Evolutionary conservation across 2,329 filamentous ascomycete genomes (phyloP).

Genomic region (Dendryphion nanum): DNA sequence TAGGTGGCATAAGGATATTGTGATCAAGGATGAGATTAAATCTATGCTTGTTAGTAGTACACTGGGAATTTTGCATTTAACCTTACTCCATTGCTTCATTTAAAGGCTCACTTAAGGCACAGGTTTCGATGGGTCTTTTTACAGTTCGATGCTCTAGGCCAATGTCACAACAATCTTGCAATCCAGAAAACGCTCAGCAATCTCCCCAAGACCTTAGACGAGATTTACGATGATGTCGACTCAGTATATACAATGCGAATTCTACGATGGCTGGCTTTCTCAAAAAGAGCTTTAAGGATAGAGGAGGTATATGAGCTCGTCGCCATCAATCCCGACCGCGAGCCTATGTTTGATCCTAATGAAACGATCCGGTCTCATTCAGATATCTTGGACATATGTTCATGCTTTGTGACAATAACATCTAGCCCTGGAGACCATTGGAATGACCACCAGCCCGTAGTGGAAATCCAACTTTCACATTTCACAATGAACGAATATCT

Average conservation of each 20-base stretch:
- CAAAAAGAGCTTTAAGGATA: conserved; percentile 4
- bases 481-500: conserved; percentile 23
- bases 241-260: conserved; percentile 3
- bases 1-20: conserved; percentile 9
- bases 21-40: conserved; percentile 18
- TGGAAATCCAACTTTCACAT: no score
- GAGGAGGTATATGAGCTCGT: conserved; percentile 6
- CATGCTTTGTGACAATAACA: conserved; percentile 2
- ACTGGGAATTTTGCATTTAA: conserved; percentile 6
- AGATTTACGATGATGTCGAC: conserved; percentile 5
- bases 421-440: no score
- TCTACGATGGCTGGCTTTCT: conserved; percentile 9
- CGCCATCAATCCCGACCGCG: no score
- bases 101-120: not conserved
- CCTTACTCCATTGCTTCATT: conserved; percentile 7
- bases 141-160: conserved; percentile 6
- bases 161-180: conserved; percentile 1
- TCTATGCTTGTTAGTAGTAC: conserved; percentile 19
- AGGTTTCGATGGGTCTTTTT: conserved; percentile 12
- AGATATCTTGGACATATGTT: conserved; percentile 18
- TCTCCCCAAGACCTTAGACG: conserved; percentile 6
- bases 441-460: no score
- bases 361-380: conserved; percentile 20
- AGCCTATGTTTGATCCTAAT: conserved; percentile 26
- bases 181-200: conserved; percentile 4